Conservation (phyloP, 768 basidiomycete genomes). For the Paxillus rubicundulus region DNA sequence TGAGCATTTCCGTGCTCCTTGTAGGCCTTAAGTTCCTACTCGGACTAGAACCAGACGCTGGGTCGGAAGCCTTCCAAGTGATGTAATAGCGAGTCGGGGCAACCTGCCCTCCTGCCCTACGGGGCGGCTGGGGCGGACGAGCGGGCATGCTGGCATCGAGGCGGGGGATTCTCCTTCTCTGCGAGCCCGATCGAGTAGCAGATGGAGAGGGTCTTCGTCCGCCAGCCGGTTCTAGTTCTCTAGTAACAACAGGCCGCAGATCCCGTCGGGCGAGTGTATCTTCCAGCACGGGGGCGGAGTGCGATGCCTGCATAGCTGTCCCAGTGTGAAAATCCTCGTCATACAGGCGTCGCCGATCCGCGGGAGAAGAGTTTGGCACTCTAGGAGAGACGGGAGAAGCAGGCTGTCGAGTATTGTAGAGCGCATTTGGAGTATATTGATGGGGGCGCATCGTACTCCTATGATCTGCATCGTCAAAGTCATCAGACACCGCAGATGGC, state of each 20-base stretch:
- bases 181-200: constrained; percentile 15
- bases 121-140: constrained; percentile 18
- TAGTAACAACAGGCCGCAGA: constrained; percentile 1
- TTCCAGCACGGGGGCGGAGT: constrained; percentile 28
- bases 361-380: constrained; percentile 19
- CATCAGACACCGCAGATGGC: constrained; percentile 49
- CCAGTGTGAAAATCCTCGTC: constrained; percentile 19
- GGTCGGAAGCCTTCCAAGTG: constrained; percentile 33
- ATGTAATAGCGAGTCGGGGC: constrained; percentile 23
- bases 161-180: constrained; percentile 20
- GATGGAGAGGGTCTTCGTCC: constrained; percentile 13
- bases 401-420: constrained; percentile 39
- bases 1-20: constrained; percentile 31
- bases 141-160: constrained; percentile 17
- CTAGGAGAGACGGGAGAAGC: constrained; percentile 34
- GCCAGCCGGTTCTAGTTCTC: constrained; percentile 18
- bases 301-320: constrained; percentile 25
- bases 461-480: constrained; percentile 57
- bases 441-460: constrained; percentile 46
- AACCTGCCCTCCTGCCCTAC: constrained; percentile 22
- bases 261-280: constrained; percentile 23
- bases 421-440: constrained; percentile 36
- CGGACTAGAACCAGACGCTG: constrained; percentile 35
- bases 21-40: constrained; percentile 21
- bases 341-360: constrained; percentile 24